These are phyloP conservation scores for Hysterangium stoloniferum DNA, from an alignment of 768 basidiomycete species.

Conservation along the genomic window DNA sequence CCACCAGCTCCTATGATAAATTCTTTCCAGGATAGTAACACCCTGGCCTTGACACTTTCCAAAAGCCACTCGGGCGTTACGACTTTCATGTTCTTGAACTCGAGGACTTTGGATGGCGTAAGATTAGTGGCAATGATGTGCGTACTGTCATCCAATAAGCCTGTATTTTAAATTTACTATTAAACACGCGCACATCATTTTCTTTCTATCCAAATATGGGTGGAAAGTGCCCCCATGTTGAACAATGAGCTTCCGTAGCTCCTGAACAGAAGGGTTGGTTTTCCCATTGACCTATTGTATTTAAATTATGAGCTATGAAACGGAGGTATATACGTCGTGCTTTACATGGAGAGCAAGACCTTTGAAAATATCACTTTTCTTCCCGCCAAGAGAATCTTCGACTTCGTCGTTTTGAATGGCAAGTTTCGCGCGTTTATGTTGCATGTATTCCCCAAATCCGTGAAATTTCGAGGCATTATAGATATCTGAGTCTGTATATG, in stretches of 20 bases:
- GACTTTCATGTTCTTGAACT: conserved; percentile 88
- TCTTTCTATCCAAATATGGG: conserved; percentile 76
- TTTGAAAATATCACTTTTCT: conserved; percentile 50
- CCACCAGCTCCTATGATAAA: conserved; percentile 42
- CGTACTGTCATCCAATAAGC: conserved; percentile 40
- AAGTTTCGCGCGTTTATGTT: conserved; percentile 82
- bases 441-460: conserved; percentile 83
- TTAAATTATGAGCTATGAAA: conserved; percentile 5
- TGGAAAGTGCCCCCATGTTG: conserved; percentile 78
- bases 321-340: conserved; percentile 22
- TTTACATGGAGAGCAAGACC: conserved; percentile 78
- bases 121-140: conserved; percentile 90
- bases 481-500: conserved; percentile 24
- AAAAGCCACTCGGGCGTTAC: conserved; percentile 84
- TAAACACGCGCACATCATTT: conserved; percentile 48
- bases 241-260: conserved; percentile 70
- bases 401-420: conserved; percentile 64
- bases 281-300: conserved; percentile 74
- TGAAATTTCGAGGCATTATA: conserved; percentile 82
- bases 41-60: conserved; percentile 61
- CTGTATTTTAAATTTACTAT: background rate
- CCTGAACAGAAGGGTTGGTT: conserved; percentile 82
- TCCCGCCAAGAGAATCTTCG: conserved; percentile 17
- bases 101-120: conserved; percentile 81
- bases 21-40: conserved; percentile 72